Conservation (phyloP, 2,329 filamentous ascomycete species). For the Ustulina deusta region DNA sequence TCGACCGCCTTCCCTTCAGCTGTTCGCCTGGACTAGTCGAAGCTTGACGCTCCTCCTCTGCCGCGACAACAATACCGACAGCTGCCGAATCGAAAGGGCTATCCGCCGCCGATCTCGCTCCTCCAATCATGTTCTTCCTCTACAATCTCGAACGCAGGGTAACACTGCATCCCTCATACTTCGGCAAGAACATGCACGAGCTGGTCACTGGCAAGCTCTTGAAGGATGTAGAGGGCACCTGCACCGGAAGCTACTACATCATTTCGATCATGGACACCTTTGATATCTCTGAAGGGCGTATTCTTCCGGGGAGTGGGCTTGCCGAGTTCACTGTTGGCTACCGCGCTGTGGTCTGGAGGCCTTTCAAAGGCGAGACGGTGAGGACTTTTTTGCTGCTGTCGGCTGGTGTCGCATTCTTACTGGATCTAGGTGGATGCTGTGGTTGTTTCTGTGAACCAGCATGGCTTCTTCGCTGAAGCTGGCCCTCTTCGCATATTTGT, state of each 20-base stretch:
- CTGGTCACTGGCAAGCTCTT: conserved; percentile 90
- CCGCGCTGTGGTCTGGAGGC: conserved; percentile 95
- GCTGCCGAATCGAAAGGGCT: not conserved
- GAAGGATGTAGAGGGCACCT: conserved; percentile 93
- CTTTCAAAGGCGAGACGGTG: conserved; percentile 98
- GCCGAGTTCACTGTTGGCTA: conserved; percentile 97
- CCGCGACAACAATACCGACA: not conserved
- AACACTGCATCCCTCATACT: conserved; percentile 96
- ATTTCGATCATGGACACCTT: conserved; percentile 98
- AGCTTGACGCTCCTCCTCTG: not conserved
- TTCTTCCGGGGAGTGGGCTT: conserved; percentile 89
- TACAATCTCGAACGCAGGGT: conserved; percentile 96
- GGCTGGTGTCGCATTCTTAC: conserved; percentile 43
- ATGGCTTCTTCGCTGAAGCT: conserved; percentile 90
- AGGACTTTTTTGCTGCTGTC: conserved; percentile 52
- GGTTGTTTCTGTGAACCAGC: conserved; percentile 89
- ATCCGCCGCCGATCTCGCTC: not conserved
- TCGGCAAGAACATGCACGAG: conserved; percentile 92
- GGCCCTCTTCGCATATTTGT: conserved; percentile 84
- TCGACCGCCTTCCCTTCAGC: not conserved
- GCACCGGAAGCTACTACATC: conserved; percentile 95
- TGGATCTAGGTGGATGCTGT: conserved; percentile 85
- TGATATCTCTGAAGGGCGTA: conserved; percentile 91
- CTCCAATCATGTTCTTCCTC: conserved; percentile 89
- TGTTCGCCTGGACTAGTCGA: not conserved